A percentile compares a stretch with the other conserved stretches of the same genome.
Conservation (phyloP, 2,329 filamentous ascomycete species). For the Huntiella omanensis region DNA sequence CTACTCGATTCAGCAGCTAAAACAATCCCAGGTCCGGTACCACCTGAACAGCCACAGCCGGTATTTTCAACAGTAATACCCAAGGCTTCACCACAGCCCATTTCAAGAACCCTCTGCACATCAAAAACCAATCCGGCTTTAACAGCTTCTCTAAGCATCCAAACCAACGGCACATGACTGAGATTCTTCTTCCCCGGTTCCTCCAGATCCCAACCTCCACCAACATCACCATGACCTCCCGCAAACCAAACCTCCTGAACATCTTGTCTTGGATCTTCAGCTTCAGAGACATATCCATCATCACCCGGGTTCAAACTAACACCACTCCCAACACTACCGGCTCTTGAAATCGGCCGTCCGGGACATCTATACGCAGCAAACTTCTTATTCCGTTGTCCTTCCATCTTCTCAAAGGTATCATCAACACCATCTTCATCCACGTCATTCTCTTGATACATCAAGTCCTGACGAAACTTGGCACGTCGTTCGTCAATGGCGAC, state of each 20-base stretch:
- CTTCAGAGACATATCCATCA: conserved; percentile 24
- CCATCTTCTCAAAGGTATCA: background rate
- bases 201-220: conserved; percentile 49
- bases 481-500: conserved; percentile 53
- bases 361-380: conserved; percentile 15
- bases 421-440: conserved; percentile 10
- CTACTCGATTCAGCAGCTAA: conserved; percentile 32
- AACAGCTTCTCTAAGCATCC: conserved; percentile 45
- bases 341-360: conserved; percentile 17
- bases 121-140: conserved; percentile 54
- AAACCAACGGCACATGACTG: conserved; percentile 49
- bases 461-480: conserved; percentile 52
- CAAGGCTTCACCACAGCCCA: conserved; percentile 36
- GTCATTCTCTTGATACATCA: conserved; percentile 34
- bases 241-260: conserved; percentile 70
- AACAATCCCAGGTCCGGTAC: conserved; percentile 38
- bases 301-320: background rate
- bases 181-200: conserved; percentile 38
- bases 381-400: background rate
- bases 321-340: background rate
- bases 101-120: conserved; percentile 42
- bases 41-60: conserved; percentile 20
- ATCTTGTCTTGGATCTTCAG: conserved; percentile 38
- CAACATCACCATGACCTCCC: conserved; percentile 61
- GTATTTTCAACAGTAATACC: conserved; percentile 13